Percentiles rank a stretch among this genome's conserved stretches.
Conservation (phyloP, 345 rosid genomes). For the Capsella bursapastoris region DNA sequence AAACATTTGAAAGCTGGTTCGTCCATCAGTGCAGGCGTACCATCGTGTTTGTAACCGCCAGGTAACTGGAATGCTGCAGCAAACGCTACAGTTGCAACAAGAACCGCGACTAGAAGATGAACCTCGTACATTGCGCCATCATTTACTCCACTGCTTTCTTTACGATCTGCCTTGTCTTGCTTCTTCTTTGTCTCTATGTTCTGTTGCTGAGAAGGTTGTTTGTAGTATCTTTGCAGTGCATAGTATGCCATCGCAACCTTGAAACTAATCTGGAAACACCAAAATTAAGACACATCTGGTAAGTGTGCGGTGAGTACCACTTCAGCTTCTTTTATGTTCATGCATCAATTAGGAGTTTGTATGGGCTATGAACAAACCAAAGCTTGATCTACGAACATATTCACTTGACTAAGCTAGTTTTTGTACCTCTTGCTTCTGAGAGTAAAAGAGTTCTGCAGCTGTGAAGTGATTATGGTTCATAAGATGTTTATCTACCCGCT, state of each 20-base stretch:
- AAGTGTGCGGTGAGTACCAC: not conserved
- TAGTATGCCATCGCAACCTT: slow-evolving; percentile 16
- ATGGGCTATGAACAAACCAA: too few species aligned
- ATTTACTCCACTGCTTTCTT: not conserved
- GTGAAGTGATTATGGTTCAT: slow-evolving; percentile 43
- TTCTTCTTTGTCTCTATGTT: slow-evolving; percentile 26
- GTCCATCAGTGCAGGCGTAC: slow-evolving; percentile 35
- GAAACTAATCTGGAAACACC: slow-evolving; percentile 20
- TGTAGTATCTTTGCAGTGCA: slow-evolving; percentile 24
- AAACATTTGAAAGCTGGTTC: slow-evolving; percentile 37
- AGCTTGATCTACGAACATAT: too few species aligned
- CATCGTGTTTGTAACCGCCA: slow-evolving; percentile 36
- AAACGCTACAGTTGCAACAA: slow-evolving; percentile 40
- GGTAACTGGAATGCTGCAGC: slow-evolving; percentile 42
- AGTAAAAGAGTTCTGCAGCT: slow-evolving; percentile 43
- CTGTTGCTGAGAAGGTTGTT: slow-evolving; percentile 20
- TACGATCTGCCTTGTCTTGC: not conserved
- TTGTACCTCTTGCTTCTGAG: slow-evolving; percentile 39
- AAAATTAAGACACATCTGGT: not conserved
- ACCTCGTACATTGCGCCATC: slow-evolving; percentile 35
- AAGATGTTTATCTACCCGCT: slow-evolving; percentile 42
- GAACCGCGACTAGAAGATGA: slow-evolving; percentile 37
- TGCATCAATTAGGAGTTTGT: too few species aligned
- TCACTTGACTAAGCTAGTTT: too few species aligned
- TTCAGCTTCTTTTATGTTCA: not conserved